Evolutionary conservation across 2,329 filamentous ascomycete genomes (phyloP), one percentile per base, ranked within the genome.

Genomic region (Xylaria sp.): DNA sequence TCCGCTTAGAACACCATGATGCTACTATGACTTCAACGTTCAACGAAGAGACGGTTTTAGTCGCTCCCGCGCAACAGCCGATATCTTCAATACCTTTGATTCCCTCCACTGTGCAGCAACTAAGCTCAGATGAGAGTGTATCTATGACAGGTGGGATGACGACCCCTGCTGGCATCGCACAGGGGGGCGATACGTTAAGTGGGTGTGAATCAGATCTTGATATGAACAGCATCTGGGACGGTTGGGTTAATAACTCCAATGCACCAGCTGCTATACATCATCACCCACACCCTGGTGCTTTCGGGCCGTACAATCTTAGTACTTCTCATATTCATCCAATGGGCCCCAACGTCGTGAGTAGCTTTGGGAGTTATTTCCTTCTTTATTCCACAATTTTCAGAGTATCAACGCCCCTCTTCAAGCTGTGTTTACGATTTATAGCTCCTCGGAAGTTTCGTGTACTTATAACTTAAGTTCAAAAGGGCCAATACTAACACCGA

Each of bases 111-210:
- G 71, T 77, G 25, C 78, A 79, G 59, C 77, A 78, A 58, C 77
- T 77, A 7, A 79, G 76, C 41, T 77, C 78, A 8, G 77, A 79
- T 48, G 77, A 73, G 39, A 78, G 73, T 20, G 66, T 76, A 9
- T 75, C 77, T 15, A 61, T 77, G 48, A 76, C 69, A 58, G 74
- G 70, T 48, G 73, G 70, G 13, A 71, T 76, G 25, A 72, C 73
- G 12, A 52, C 68, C 2, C 54, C 70, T 13, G 70, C 69, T 18
- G 69, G 72, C 20, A 67, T 77, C 59, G 61, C 70, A 2, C 73
- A 74, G 10, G 67, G 68, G 13, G 73, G 76, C 23, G 78, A 79
- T 54, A 12, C 63, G 1, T 63, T 76, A 7, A 71, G 73, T 23
- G 77, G 75, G 7, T 73, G 72, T 7, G 80, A 83, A 57, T 44